These are phyloP conservation scores for Fusarium xylarioides DNA, from an alignment of 2,329 filamentous ascomycete species.

Conservation along the genomic window DNA sequence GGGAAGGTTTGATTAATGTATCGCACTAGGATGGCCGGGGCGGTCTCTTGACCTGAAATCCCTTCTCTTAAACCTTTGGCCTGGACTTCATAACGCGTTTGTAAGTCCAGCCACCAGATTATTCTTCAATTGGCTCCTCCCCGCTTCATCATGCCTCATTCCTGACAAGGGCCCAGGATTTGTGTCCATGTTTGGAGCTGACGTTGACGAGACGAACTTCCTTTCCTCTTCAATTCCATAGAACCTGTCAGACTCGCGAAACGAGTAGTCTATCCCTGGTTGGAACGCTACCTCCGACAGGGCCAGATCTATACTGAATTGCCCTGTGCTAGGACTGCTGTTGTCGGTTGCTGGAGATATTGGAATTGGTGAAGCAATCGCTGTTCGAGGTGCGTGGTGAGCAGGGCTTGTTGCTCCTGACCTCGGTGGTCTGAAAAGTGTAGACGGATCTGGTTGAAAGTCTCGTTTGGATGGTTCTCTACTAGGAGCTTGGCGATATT, in stretches of 20 bases:
- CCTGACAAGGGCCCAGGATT: too few relatives aligned
- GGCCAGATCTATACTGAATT: background rate
- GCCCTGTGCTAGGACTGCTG: accelerated
- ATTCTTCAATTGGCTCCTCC: background rate
- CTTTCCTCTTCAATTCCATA: background rate
- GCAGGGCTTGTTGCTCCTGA: background rate
- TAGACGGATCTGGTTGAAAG: background rate
- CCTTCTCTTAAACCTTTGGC: background rate
- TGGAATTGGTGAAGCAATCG: accelerated
- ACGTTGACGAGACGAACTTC: background rate
- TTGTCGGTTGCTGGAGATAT: accelerated
- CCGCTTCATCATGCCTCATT: accelerated
- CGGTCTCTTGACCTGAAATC: background rate
- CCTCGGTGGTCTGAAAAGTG: background rate
- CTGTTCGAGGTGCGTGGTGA: background rate
- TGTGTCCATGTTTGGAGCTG: accelerated
- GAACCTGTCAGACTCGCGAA: background rate
- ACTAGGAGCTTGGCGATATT: background rate
- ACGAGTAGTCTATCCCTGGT: background rate
- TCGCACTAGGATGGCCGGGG: background rate
- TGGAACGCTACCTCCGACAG: background rate
- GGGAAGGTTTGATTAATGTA: background rate
- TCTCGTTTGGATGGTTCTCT: background rate
- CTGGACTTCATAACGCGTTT: too few relatives aligned
- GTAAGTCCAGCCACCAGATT: background rate